Base-by-base conservation (phyloP, 2,329 filamentous ascomycete genomes). In the Diaporthe destruens region DNA sequence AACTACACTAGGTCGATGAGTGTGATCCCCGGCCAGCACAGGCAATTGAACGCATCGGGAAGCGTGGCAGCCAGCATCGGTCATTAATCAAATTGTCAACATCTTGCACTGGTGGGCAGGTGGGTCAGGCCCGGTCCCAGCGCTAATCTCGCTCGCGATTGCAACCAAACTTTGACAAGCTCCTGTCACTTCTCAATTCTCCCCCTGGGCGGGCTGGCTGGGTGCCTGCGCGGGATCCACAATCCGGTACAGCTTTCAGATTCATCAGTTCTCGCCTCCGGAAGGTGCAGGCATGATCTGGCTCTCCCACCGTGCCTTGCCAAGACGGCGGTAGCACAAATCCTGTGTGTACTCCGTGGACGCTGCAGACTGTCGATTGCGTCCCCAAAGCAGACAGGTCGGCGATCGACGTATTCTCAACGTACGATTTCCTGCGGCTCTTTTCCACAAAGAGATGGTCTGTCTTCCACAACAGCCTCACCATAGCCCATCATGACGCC, bases 171-270 rank as follows among this genome's bases (percentile, higher is more conserved):
- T 71, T 71, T 71, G 57, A 61, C 59, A 55, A 71, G 69, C 59
- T 71, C 57, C 39, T 66, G 49, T 66, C 69, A 71, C 44, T 63
- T 72, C 51, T 70, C 67, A 72, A 25, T 65, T 72, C 55, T 47
- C 39, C 34, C 56, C 42, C 51, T 34, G 44, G 53, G 42, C 23
- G 51, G n/a, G 42, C 47, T 32, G 53, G 53, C 53, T 32, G 53
- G 23, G 61, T 65, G 61, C 61, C 61, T 66, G 61, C 36, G 49
- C 72, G 72, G 72, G 57, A 68, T 32, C 69, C 69, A 73, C 55
- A 55, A 67, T 47, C 72, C 72, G 69, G 54, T 53, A 53, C 61
- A 63, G 32, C 71, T 72, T 51, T 59, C 65, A 69, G 71, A 63
- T 69, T 63, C 32, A 69, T 68, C 44, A 29, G 59, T 66, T 66